Conservation (phyloP, 2,329 filamentous ascomycete genomes). For the Rasamsonia emersonii region DNA sequence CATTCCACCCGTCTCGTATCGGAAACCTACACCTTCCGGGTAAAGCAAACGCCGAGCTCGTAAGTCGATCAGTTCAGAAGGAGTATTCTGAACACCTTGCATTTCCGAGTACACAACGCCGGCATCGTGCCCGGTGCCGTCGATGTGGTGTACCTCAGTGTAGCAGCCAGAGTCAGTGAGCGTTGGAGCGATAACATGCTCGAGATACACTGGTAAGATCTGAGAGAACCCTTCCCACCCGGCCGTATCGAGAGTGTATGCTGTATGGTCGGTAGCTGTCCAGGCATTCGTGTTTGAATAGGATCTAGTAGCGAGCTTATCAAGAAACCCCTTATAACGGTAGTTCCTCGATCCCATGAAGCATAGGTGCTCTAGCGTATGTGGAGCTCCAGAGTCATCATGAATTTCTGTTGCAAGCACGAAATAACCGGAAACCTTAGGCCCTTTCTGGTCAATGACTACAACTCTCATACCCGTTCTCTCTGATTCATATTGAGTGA, state of each 20-base stretch:
- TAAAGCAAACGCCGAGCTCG: constrained; percentile 73
- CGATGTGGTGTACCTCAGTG: constrained; percentile 93
- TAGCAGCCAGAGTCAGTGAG: constrained; percentile 88
- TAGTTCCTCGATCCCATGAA: constrained; percentile 93
- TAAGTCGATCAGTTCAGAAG: constrained; percentile 79
- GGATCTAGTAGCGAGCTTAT: constrained; percentile 85
- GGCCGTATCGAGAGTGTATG: constrained; percentile 88
- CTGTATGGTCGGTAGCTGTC: constrained; percentile 94
- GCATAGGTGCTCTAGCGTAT: constrained; percentile 72
- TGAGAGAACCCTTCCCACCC: constrained; percentile 96
- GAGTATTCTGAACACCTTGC: constrained; percentile 86
- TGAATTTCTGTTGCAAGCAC: constrained; percentile 93
- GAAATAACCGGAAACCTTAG: constrained; percentile 94
- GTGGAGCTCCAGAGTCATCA: constrained; percentile 88
- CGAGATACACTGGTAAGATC: constrained; percentile 88
- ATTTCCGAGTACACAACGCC: constrained; percentile 98
- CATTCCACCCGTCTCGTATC: constrained; percentile 97
- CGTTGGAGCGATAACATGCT: constrained; percentile 85
- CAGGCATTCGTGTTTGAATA: constrained; percentile 95
- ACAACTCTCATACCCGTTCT: constrained; percentile 91
- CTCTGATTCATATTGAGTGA: constrained; percentile 94
- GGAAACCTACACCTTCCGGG: constrained; percentile 80
- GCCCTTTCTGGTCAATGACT: constrained; percentile 83
- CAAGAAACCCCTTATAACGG: constrained; percentile 87
- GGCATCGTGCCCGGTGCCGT: constrained; percentile 88